These are phyloP conservation scores for Zygoascus flipseniorum DNA, from an alignment of 805 yeast species.

Conservation along the genomic window DNA sequence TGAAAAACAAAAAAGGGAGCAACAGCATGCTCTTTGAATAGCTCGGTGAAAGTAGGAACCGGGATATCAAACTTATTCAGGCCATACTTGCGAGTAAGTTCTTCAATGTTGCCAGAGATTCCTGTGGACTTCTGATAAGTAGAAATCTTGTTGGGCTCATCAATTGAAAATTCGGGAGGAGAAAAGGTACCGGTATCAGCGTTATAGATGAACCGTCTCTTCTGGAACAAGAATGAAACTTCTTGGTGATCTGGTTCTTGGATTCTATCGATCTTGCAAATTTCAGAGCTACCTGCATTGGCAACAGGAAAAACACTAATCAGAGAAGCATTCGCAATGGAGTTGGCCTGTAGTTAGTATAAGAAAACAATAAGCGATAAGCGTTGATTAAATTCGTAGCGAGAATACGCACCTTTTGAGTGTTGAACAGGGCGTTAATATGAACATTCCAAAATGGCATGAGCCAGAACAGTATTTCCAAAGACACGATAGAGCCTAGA, in stretches of 20 bases:
- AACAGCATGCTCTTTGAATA: slow-evolving; percentile 94
- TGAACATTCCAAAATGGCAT: slow-evolving; percentile 91
- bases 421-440: slow-evolving; percentile 63
- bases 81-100: slow-evolving; percentile 58
- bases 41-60: slow-evolving; percentile 79
- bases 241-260: slow-evolving; percentile 53
- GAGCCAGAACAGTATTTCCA: slow-evolving; percentile 71
- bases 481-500: slow-evolving; percentile 60
- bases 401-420: slow-evolving; percentile 26
- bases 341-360: slow-evolving; percentile 30
- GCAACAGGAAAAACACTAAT: slow-evolving; percentile 74
- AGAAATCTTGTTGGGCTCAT: slow-evolving; percentile 46
- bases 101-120: slow-evolving; percentile 28
- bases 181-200: slow-evolving; percentile 46
- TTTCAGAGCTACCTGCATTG: slow-evolving; percentile 78
- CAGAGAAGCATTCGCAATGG: slow-evolving; percentile 57
- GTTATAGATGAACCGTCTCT: slow-evolving; percentile 77
- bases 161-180: slow-evolving; percentile 68
- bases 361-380: not conserved
- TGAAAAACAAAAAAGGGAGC: slow-evolving; percentile 98
- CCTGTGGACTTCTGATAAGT: slow-evolving; percentile 53
- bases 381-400: not conserved
- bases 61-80: slow-evolving; percentile 89
- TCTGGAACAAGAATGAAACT: slow-evolving; percentile 75
- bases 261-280: slow-evolving; percentile 51